phyloP scores from a whole-genome alignment of 192 early-diverging fungal species.

The Pilaira anomala region DNA sequence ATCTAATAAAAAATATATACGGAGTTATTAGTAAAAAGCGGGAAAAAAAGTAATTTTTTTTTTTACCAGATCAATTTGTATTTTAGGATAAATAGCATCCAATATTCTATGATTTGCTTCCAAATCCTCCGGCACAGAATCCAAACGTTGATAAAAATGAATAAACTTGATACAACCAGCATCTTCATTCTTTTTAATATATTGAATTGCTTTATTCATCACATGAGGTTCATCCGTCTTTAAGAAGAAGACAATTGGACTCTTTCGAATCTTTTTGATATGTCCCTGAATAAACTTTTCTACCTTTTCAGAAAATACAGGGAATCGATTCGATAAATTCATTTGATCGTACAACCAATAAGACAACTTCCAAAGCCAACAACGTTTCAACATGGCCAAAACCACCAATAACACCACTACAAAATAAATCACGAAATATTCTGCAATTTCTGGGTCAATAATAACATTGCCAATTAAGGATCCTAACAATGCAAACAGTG shows the following conservation, averaged over 20 bases:
- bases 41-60: neutral
- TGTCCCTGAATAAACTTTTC: constrained; percentile 21
- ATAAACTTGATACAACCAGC: constrained; percentile 47
- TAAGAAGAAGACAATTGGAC: constrained; percentile 53
- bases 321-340: constrained; percentile 7
- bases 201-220: constrained; percentile 54
- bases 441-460: constrained; percentile 39
- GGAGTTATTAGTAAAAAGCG: too few species aligned
- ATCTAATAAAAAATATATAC: constrained; percentile 7
- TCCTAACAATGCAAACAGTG: constrained; percentile 19
- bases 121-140: constrained; percentile 48
- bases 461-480: constrained; percentile 48
- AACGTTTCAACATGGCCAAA: constrained; percentile 38
- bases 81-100: constrained; percentile 52
- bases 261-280: constrained; percentile 37
- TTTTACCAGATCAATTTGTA: constrained; percentile 42
- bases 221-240: constrained; percentile 56
- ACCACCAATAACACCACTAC: constrained; percentile 39
- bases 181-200: constrained; percentile 47
- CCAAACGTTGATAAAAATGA: constrained; percentile 43
- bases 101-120: constrained; percentile 54
- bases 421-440: constrained; percentile 53
- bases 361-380: constrained; percentile 37
- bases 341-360: constrained; percentile 35
- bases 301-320: constrained; percentile 2